Conservation (phyloP, 129 eudicot species). For the Dittrichia graveolens region DNA sequence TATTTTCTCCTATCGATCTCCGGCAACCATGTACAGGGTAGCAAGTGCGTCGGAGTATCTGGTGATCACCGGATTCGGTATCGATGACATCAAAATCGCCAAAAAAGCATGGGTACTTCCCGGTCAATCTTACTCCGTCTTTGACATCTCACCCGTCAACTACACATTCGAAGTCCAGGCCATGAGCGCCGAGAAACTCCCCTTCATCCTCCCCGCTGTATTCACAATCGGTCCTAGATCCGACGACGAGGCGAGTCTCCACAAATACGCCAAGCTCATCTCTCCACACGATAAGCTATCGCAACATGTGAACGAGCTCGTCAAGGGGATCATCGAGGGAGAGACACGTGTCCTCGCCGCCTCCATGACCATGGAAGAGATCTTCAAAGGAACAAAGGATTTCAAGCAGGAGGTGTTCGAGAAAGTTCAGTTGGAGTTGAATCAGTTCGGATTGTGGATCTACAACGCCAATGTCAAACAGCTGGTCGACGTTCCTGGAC, state of each 20-base stretch:
- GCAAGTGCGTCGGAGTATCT: slow-evolving; percentile 67
- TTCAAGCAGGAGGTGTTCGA: slow-evolving; percentile 61
- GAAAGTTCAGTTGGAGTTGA: slow-evolving; percentile 56
- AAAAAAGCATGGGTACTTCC: slow-evolving; percentile 68
- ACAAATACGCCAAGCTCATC: slow-evolving; percentile 63
- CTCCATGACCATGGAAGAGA: slow-evolving; percentile 75
- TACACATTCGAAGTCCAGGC: slow-evolving; percentile 72
- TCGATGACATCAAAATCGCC: slow-evolving; percentile 49
- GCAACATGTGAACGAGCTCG: slow-evolving; percentile 59
- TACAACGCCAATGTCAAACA: slow-evolving; percentile 69
- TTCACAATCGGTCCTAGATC: slow-evolving; percentile 63
- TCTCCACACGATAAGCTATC: slow-evolving; percentile 59
- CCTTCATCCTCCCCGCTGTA: slow-evolving; percentile 63
- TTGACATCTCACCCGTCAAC: slow-evolving; percentile 66
- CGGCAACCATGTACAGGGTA: slow-evolving; percentile 45
- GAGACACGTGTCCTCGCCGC: slow-evolving; percentile 74
- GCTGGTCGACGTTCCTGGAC: slow-evolving; percentile 65
- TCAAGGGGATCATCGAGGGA: slow-evolving; percentile 67
- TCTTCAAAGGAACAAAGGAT: slow-evolving; percentile 58
- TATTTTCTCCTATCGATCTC: neutral
- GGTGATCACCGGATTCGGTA: slow-evolving; percentile 58
- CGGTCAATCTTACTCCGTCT: slow-evolving; percentile 50
- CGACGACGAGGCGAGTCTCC: slow-evolving; percentile 43
- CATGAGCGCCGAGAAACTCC: slow-evolving; percentile 77
- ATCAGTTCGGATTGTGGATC: slow-evolving; percentile 63